Percentiles rank a stretch among this genome's conserved stretches.
phyloP scores from a whole-genome alignment of 371 early-diverging fungal genomes.

The Apophysomyces elegans region DNA sequence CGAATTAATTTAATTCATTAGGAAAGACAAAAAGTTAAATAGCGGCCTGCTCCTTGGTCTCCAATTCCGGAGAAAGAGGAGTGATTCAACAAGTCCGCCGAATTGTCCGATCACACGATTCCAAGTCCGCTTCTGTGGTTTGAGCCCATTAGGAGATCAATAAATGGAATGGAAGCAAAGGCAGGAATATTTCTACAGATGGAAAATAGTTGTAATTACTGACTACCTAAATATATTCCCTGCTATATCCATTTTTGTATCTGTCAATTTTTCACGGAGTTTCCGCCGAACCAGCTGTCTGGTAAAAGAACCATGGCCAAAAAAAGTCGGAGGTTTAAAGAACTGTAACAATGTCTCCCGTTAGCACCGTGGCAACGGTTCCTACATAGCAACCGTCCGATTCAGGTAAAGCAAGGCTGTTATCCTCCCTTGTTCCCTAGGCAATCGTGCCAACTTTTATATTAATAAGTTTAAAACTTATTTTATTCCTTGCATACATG shows the following conservation, averaged over 20 bases:
- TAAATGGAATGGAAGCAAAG: no score
- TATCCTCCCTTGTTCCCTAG: no score
- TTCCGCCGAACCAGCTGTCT: slow-evolving; percentile 6
- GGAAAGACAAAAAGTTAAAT: neutral
- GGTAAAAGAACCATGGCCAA: neutral
- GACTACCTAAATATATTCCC: no score
- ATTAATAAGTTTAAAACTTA: no score
- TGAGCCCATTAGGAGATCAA: neutral
- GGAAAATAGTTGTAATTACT: no score
- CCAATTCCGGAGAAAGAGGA: slow-evolving; percentile 3
- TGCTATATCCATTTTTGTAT: no score
- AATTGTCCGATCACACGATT: neutral
- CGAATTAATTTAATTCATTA: slow-evolving; percentile 8
- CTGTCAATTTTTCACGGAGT: neutral
- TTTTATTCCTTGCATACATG: no score
- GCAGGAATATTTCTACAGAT: no score
- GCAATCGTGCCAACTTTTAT: no score
- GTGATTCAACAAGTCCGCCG: neutral
- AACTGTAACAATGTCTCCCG: neutral
- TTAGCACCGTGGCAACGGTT: no score
- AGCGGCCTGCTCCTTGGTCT: neutral
- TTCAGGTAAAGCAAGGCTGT: no score
- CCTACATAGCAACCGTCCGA: no score
- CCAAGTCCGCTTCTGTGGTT: neutral
- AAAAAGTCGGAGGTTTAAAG: neutral